These are phyloP conservation scores for Aspergillus pseudoglaucus DNA, from an alignment of 2,329 filamentous ascomycete species.

Conservation along the genomic window DNA sequence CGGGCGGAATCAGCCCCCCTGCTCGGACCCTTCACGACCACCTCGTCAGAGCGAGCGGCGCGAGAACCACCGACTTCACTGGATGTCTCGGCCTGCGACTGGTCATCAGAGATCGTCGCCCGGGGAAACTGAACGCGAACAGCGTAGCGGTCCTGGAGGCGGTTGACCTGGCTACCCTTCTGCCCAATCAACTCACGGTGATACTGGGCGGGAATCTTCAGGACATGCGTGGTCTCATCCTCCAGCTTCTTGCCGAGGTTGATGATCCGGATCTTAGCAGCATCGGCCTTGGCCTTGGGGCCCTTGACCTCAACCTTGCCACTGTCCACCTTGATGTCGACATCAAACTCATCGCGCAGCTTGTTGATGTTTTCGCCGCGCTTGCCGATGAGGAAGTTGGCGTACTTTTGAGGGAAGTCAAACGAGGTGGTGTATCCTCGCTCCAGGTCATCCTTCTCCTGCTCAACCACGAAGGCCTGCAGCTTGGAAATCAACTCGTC, in stretches of 20 bases:
- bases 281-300: slow-evolving; percentile 87
- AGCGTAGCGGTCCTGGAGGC: slow-evolving; percentile 84
- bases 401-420: slow-evolving; percentile 90
- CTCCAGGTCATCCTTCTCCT: slow-evolving; percentile 89
- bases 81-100: slow-evolving; percentile 60
- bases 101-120: slow-evolving; percentile 53
- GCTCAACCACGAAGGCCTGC: slow-evolving; percentile 71
- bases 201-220: slow-evolving; percentile 91
- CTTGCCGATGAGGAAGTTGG: slow-evolving; percentile 72
- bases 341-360: slow-evolving; percentile 62
- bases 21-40: slow-evolving; percentile 83
- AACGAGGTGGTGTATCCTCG: slow-evolving; percentile 80
- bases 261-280: slow-evolving; percentile 74
- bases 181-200: slow-evolving; percentile 90
- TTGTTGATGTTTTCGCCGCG: slow-evolving; percentile 64
- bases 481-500: slow-evolving; percentile 68
- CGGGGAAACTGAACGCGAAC: slow-evolving; percentile 96
- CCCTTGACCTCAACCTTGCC: slow-evolving; percentile 95
- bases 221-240: slow-evolving; percentile 77
- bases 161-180: slow-evolving; percentile 80
- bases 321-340: slow-evolving; percentile 81
- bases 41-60: slow-evolving; percentile 70
- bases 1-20: slow-evolving; percentile 87
- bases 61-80: slow-evolving; percentile 57
- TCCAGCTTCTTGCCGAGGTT: slow-evolving; percentile 74